Base-by-base conservation (phyloP, 441 rosid genomes). In the Francoa sonchifolia region DNA sequence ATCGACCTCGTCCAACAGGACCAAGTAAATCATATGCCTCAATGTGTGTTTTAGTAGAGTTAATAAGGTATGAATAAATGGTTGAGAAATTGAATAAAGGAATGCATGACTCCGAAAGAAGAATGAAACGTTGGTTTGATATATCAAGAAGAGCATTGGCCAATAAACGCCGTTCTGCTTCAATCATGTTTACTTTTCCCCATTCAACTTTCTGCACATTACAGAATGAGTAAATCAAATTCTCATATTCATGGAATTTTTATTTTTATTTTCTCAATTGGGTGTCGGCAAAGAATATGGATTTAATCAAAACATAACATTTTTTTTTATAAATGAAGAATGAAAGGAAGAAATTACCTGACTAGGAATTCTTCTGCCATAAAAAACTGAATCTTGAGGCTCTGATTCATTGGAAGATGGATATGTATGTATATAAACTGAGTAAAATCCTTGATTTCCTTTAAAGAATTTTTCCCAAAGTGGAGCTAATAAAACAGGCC, bases 381-480 rank as follows among this genome's bases (percentile, higher is more conserved):
- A 63, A 62, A 92, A 92, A 2, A 80, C 67, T 31, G 99, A 86
- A 6, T 68, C 71, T 9, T 21, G 25, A 0, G 94, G 66, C 19
- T 72, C 87, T 53, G 74, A 63, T 48, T 73, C 71, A 52, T 54
- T 47, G 17, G 59, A 83, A 9, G 68, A 63, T 0, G 74, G 79
- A 22, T 64, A 76, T 0, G 88, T 68, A 34, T 92, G 99, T 26
- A 86, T 63, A 47, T 92, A 92, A 27, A 92, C 58, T 1, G 79
- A 59, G 47, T 69, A 71, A 35, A 58, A 67, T 49, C 61, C 65
- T 3, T 62, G 72, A 26, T 83, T 86, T 8, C 86, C 89, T 19
- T 43, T 69, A 1, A 92, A 81, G 49, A 92, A 92, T 64, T 67
- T 87, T 71, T 87, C 99, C 97, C 97, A 92, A 12, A 92, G 31